Percentiles rank a stretch among this genome's conserved stretches.
These are phyloP conservation scores for Calonectria hongkongensis DNA, from an alignment of 2,329 filamentous ascomycete genomes.

Conservation along the genomic window DNA sequence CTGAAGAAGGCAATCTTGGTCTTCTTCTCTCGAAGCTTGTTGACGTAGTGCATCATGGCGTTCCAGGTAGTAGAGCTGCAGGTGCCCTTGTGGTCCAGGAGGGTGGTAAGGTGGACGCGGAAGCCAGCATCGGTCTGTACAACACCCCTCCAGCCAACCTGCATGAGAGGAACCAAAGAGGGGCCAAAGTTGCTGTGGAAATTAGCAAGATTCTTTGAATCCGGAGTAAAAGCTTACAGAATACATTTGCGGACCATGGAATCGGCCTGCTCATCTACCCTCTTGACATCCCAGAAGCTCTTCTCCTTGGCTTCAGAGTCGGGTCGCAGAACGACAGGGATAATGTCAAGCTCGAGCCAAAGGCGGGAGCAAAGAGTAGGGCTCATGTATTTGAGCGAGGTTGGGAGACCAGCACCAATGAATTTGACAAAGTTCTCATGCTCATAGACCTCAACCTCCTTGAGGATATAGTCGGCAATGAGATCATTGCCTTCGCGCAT, in stretches of 20 bases:
- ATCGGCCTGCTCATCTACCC: constrained; percentile 88
- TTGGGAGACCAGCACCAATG: constrained; percentile 82
- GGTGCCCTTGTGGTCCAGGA: constrained; percentile 76
- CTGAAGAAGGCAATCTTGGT: constrained; percentile 87
- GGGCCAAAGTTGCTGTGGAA: constrained; percentile 81
- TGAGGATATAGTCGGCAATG: constrained; percentile 77
- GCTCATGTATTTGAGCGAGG: constrained; percentile 74
- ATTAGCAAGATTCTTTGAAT: neutral
- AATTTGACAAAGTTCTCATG: constrained; percentile 82
- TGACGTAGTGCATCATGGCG: constrained; percentile 77
- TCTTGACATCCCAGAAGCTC: constrained; percentile 71
- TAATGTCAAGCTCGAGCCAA: constrained; percentile 85
- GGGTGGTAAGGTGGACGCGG: constrained; percentile 74
- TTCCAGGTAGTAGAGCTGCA: constrained; percentile 79
- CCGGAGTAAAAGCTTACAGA: constrained; percentile 69
- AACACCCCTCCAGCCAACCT: constrained; percentile 79
- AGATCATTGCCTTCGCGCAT: constrained; percentile 64
- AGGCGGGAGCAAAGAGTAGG: constrained; percentile 81
- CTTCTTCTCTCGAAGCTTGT: constrained; percentile 77
- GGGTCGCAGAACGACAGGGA: constrained; percentile 79
- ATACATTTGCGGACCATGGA: constrained; percentile 88
- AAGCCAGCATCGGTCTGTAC: constrained; percentile 83
- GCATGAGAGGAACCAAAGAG: constrained; percentile 80
- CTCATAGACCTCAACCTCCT: constrained; percentile 75
- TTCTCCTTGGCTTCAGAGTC: constrained; percentile 65